Evolutionary conservation across 2,329 filamentous ascomycete genomes (phyloP).

Genomic region (Chaetothyriales sp.): DNA sequence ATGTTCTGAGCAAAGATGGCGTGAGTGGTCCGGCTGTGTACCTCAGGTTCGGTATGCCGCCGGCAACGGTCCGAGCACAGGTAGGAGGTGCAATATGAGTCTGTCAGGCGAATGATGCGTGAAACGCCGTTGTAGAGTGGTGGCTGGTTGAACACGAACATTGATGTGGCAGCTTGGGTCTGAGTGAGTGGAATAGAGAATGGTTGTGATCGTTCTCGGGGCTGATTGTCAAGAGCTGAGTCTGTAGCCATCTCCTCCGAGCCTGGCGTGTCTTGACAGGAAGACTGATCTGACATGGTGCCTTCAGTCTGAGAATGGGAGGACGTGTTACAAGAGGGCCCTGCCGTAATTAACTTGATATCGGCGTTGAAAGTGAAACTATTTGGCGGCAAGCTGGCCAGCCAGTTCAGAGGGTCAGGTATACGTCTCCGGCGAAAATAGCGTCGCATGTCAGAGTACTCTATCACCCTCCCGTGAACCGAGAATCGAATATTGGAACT

Average conservation of each 20-base stretch:
- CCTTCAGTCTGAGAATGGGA: too few species aligned
- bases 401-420: slow-evolving; percentile 4
- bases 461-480: slow-evolving; percentile 4
- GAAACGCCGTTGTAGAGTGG: slow-evolving; percentile 1
- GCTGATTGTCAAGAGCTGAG: too few species aligned
- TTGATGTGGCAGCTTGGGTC: neutral
- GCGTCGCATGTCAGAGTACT: slow-evolving; percentile 4
- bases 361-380: slow-evolving; percentile 1
- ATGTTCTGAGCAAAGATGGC: slow-evolving; percentile 8
- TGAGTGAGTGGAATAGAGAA: neutral
- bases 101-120: slow-evolving; percentile 2
- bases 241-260: too few species aligned
- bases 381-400: neutral
- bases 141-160: slow-evolving; percentile 1
- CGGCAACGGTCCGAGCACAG: neutral
- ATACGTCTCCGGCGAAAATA: slow-evolving; percentile 8
- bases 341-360: slow-evolving; percentile 1
- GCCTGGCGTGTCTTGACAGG: too few species aligned
- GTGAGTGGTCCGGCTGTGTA: slow-evolving; percentile 4
- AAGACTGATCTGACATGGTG: too few species aligned
- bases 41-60: slow-evolving; percentile 1
- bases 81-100: slow-evolving; percentile 2
- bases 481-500: neutral
- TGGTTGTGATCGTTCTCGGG: neutral
- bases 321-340: too few species aligned